phyloP scores from a whole-genome alignment of 208 protist genomes.

The Acanthamoeba lenticulata region DNA sequence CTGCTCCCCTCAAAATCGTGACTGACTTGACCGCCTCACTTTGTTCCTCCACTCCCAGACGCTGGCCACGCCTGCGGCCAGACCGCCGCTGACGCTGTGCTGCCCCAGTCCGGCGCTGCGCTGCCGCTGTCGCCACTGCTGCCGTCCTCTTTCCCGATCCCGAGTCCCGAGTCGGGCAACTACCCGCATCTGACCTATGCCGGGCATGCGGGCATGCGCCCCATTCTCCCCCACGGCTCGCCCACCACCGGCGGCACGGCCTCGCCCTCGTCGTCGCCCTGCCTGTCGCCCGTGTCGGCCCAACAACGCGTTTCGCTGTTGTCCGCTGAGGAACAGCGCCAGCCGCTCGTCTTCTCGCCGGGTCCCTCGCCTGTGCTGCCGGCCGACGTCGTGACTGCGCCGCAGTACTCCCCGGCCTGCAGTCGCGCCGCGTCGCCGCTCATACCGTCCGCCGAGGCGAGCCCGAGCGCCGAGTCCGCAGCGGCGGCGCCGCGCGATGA shows the following conservation, averaged over 20 bases:
- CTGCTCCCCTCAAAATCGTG: background rate
- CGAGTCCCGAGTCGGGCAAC: background rate
- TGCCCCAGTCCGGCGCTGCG: too few relatives aligned
- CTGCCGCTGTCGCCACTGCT: slow-evolving; percentile 9
- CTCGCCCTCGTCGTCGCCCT: too few relatives aligned
- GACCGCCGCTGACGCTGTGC: too few relatives aligned
- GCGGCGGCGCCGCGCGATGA: background rate
- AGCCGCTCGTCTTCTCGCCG: too few relatives aligned
- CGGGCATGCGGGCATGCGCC: background rate
- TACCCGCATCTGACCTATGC: background rate
- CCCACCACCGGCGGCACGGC: background rate
- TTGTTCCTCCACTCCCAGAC: background rate
- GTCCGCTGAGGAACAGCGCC: too few relatives aligned
- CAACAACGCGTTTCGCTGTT: too few relatives aligned
- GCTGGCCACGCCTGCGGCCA: background rate
- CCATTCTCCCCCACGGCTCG: background rate
- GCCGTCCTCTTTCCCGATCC: background rate
- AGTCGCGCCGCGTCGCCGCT: background rate
- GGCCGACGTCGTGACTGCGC: too few relatives aligned
- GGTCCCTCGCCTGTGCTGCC: too few relatives aligned
- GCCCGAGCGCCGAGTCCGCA: background rate
- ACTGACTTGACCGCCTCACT: background rate
- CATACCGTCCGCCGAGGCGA: too few relatives aligned
- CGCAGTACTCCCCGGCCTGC: too few relatives aligned
- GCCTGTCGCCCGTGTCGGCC: too few relatives aligned